phyloP scores from a whole-genome alignment of 768 basidiomycete species.

The Pulveroboletus sp. region DNA sequence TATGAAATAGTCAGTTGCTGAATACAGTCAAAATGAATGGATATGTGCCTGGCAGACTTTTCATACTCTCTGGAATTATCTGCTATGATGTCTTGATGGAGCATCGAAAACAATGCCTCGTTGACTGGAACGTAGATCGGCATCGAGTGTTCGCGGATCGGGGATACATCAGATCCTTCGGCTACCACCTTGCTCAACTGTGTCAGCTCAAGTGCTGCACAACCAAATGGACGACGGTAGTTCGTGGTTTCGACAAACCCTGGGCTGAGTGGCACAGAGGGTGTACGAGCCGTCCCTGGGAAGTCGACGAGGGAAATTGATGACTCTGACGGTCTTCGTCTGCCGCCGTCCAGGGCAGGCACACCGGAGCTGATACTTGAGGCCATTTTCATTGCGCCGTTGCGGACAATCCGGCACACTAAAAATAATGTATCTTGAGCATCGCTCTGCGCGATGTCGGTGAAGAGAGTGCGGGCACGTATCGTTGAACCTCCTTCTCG shows the following conservation, averaged over 20 bases:
- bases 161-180: conserved; percentile 59
- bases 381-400: conserved; percentile 78
- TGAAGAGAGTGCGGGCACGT: conserved; percentile 82
- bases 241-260: conserved; percentile 37
- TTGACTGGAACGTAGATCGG: conserved; percentile 81
- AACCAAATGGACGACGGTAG: conserved; percentile 91
- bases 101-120: conserved; percentile 84
- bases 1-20: conserved; percentile 26
- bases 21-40: not conserved
- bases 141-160: conserved; percentile 75
- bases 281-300: conserved; percentile 14
- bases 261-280: conserved; percentile 23
- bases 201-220: conserved; percentile 83
- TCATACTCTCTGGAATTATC: conserved; percentile 75
- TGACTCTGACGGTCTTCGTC: conserved; percentile 54
- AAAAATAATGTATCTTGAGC: conserved; percentile 82
- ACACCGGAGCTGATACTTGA: conserved; percentile 46
- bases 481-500: conserved; percentile 58
- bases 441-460: conserved; percentile 82
- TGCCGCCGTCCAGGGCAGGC: conserved; percentile 33
- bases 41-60: conserved; percentile 67
- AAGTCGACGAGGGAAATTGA: conserved; percentile 38
- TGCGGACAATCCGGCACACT: conserved; percentile 86
- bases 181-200: conserved; percentile 64
- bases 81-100: conserved; percentile 92